Conservation (phyloP, 108 stramenopile species). For the Bacterosira constricta region DNA sequence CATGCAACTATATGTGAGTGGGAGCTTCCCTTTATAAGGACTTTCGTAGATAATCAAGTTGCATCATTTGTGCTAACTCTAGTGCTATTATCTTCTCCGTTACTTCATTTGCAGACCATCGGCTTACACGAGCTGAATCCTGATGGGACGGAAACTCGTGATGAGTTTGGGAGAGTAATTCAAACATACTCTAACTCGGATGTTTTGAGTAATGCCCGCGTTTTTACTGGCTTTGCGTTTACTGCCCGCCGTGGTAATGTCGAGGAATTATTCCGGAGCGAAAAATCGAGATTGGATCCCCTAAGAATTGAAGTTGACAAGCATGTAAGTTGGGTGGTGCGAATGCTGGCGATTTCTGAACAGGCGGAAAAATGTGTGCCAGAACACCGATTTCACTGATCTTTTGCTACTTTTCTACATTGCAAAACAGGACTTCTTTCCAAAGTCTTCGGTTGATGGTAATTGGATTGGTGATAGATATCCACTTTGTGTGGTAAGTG, state of each 20-base stretch:
- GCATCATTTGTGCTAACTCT: too few species aligned
- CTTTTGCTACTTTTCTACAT: not conserved
- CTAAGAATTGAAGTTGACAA: conserved; percentile 17
- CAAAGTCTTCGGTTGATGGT: conserved; percentile 27
- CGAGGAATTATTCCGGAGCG: conserved; percentile 24
- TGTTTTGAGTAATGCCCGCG: conserved; percentile 34
- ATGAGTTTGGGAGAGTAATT: conserved; percentile 6
- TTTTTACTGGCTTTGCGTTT: conserved; percentile 44
- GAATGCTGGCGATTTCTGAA: too few species aligned
- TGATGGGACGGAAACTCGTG: conserved; percentile 36
- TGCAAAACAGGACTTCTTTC: conserved; percentile 35
- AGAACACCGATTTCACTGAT: not conserved
- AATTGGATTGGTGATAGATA: conserved; percentile 40
- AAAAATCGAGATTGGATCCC: conserved; percentile 22
- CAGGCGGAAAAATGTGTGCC: not conserved
- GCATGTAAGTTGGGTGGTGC: not conserved
- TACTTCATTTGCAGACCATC: too few species aligned
- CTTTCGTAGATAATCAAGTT: too few species aligned
- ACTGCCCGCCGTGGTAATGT: conserved; percentile 24
- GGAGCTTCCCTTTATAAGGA: too few species aligned
- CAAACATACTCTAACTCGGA: conserved; percentile 40
- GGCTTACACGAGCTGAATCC: conserved; percentile 38
- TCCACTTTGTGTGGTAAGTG: conserved; percentile 7
- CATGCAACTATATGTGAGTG: conserved; percentile 59
- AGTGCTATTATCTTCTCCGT: too few species aligned